Evolutionary conservation across 495 filamentous ascomycete genomes (phyloP), one percentile per base, ranked within the genome.

Genomic region (Penicillium lividum): DNA sequence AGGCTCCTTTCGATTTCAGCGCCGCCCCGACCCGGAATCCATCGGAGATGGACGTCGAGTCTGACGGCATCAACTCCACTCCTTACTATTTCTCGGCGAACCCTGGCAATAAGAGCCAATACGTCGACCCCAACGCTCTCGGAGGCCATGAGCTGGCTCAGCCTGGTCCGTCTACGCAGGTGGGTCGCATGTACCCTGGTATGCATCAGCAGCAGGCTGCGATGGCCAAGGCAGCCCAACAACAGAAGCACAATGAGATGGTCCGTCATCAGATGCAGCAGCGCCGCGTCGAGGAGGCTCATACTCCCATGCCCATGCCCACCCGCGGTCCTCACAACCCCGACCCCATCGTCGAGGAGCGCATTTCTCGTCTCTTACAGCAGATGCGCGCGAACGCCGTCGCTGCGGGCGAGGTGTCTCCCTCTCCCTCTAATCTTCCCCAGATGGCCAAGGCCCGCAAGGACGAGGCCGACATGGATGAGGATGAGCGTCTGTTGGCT

Each of bases 391-490:
- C 90, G 28, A 85, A 80, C 64, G 85, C 81, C 49, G 74, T 77
- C 50, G 67, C 78, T 7, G 76, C 82, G 0, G 83, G 86, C 47
- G 77, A 80, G 47, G 77, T 77, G 2, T 73, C 75, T 2, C 68
- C 75, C 1, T 74, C 77, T 1, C 76, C 80, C 11, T 76, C 72
- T 44, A 64, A 74, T 8, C 50, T 74, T 28, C 70, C 74, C 8
- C 78, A 84, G 31, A 77, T 85, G 48, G 73, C 83, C 36, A 85
- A 89, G 66, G 68, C 85, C 36, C 87, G 80, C 76, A 98, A 98
- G 80, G 90, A 96, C 42, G 91, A 96, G 68, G 91, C 94, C 53
- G 93, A 98, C 30, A 97, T 98, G 93, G 94, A 99, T 73, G 92
- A 96, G 70, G 94, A 99, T 65, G 94, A 98, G 80, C 80, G 90